Evolutionary conservation across 768 basidiomycete genomes (phyloP).

Genomic region (Boletus reticulatus): DNA sequence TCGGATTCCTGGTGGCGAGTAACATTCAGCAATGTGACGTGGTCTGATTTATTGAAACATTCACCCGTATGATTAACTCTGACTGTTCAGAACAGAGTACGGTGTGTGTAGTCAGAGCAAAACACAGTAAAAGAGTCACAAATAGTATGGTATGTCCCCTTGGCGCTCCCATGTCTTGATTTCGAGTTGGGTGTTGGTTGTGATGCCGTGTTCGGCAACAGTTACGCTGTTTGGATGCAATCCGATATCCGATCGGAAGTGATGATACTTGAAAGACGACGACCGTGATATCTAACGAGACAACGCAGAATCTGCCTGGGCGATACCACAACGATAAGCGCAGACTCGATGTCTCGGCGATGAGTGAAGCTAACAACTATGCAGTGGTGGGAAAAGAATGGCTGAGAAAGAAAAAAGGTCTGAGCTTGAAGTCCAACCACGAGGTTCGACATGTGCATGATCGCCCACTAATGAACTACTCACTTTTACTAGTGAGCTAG

Average conservation of each 20-base stretch:
- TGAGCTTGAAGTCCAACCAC: too few species aligned
- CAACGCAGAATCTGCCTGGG: too few species aligned
- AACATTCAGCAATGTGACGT: conserved; percentile 7
- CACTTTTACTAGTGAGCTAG: too few species aligned
- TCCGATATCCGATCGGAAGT: conserved; percentile 25
- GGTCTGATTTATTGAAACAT: conserved; percentile 8
- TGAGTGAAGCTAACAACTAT: too few species aligned
- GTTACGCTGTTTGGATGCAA: conserved; percentile 8
- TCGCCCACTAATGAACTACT: too few species aligned
- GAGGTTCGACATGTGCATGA: too few species aligned
- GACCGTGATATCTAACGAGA: too few species aligned
- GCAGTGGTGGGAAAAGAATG: too few species aligned
- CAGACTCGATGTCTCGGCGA: too few species aligned
- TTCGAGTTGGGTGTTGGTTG: not conserved
- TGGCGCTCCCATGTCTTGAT: conserved; percentile 19
- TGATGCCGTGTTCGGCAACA: not conserved
- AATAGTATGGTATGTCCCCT: conserved; percentile 26
- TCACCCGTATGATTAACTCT: conserved; percentile 31
- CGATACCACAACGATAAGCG: too few species aligned
- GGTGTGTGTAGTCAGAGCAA: conserved; percentile 17
- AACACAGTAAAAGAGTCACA: conserved; percentile 45
- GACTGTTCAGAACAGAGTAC: conserved; percentile 20
- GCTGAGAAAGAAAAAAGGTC: too few species aligned
- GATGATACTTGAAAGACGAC: too few species aligned
- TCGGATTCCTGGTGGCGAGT: conserved; percentile 39